Base-by-base conservation (phyloP, 768 basidiomycete species). In the Russula lepida region DNA sequence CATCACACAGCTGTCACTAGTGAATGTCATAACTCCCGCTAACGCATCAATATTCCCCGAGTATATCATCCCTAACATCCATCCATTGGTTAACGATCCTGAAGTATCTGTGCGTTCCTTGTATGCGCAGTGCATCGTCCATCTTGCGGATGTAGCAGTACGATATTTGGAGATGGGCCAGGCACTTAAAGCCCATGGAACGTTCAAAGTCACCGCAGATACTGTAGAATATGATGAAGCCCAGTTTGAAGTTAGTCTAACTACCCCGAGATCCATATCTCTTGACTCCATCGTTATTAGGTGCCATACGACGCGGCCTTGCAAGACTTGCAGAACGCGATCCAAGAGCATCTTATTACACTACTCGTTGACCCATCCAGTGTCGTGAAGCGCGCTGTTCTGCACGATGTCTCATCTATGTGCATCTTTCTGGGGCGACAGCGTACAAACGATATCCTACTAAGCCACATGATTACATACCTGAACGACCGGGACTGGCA, bases 381-480 rank as follows among this genome's bases (percentile, higher is more conserved):
- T 60, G 83, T 89, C 35, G 95, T 98, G 62, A 95, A 95, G 71
- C 85, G 97, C 15, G 90, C 95, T 1, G 84, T 95, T 15, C 75
- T 98, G 23, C 84, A 87, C 65, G 84, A 93, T 66, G 90, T 98
- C 35, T 89, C 91, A 3, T 82, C 86, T 0, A 77, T 98, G 35
- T 98, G 97, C 70, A 85, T 94, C 53, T 98, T 98, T 75, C 82
- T 98, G 32, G 95, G 95, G 6, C 75, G 94, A 25, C 88, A 92
- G 69, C 89, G 85, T 70, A 95, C 97, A 1, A 95, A 95, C 73
- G 97, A 99, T 67, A 90, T 98, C 8, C 74, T 99, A 7, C 75
- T 99, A 46, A 95, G 93, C 56, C 79, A 95, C 74, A 76, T 95
- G 86, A 77, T 95, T 77, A 81, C 90, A 27, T 85, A 88, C 70